Percentiles rank a stretch among this genome's conserved stretches.
These are phyloP conservation scores for Rhinocladiella mackenziei DNA, from an alignment of 2,329 filamentous ascomycete species.

Conservation along the genomic window DNA sequence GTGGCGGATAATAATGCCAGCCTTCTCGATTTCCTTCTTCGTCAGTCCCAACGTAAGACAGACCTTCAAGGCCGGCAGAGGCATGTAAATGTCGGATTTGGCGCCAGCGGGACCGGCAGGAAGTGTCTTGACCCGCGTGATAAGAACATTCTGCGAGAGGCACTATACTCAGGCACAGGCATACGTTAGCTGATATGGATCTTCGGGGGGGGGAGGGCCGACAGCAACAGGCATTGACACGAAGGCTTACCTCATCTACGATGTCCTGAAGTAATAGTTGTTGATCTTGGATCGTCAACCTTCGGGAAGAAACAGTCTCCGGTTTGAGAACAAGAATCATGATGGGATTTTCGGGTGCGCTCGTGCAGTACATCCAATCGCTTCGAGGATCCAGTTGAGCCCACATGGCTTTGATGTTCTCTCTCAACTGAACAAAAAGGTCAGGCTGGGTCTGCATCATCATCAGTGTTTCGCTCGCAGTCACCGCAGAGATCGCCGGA, in stretches of 20 bases:
- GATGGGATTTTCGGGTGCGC: constrained; percentile 77
- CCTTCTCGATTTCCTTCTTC: constrained; percentile 94
- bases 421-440: constrained; percentile 70
- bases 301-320: constrained; percentile 69
- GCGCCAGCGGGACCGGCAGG: constrained; percentile 62
- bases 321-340: constrained; percentile 79
- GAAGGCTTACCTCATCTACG: constrained; percentile 96
- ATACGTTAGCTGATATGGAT: no score
- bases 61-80: constrained; percentile 75
- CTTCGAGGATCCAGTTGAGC: constrained; percentile 86
- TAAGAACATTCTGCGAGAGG: constrained; percentile 80
- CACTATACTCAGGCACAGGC: constrained; percentile 48
- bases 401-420: constrained; percentile 81
- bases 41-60: constrained; percentile 83
- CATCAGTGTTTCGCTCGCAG: constrained; percentile 83
- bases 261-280: constrained; percentile 81
- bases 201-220: no score
- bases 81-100: constrained; percentile 64
- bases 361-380: constrained; percentile 85
- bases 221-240: no score
- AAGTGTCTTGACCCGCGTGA: constrained; percentile 78
- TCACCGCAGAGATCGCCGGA: constrained; percentile 91
- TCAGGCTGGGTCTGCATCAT: constrained; percentile 84
- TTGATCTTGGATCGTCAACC: constrained; percentile 69
- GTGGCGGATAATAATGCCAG: constrained; percentile 79